Evolutionary conservation across 768 basidiomycete genomes (phyloP), one percentile per base, ranked within the genome.

Genomic region (Lactifluus pinguis): DNA sequence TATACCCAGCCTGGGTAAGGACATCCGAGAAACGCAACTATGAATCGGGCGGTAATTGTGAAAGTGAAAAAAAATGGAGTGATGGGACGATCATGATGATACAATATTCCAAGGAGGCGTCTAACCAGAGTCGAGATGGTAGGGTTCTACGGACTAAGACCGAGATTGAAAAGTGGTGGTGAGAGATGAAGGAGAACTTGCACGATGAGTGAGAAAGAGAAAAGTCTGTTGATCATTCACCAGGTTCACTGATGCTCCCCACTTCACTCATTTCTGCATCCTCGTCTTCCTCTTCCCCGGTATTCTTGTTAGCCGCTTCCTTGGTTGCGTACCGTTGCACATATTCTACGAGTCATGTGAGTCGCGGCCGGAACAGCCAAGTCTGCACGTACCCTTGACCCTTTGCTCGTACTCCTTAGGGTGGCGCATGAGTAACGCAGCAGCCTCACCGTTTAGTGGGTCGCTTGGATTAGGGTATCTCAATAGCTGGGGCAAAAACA

Each of bases 381-480:
- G 42, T 21, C 66, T 80, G 34, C 68, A 87, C 80, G 36, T 69
- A 88, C 92, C 92, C 77, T 93, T 92, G 59, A 99, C 95, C 72
- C 92, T 95, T 25, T 80, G 81, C 65, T 95, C 93, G 68, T 99
- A 99, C 64, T 92, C 88, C 72, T 95, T 93, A 38, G 94, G 94
- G 71, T 98, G 95, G 32, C 95, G 88, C 92, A 98, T 94, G 64
- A 98, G 82, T 41, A 99, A 78, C 2, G 95, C 93, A 9, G 97
- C 97, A 19, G 97, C 97, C 75, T 99, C 97, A 38, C 95, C 95
- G 66, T 99, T 99, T 55, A 98, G 77, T 4, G 97, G 97, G 71
- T 99, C 97, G 62, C 95, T 93, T 13, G 97, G 95, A 72, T 99
- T 99, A 63, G 97, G 97, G 72, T 99, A 99, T 50, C 95, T 89